phyloP scores from a whole-genome alignment of 352 stramenopile species.

The Globisporangium barbulae region DNA sequence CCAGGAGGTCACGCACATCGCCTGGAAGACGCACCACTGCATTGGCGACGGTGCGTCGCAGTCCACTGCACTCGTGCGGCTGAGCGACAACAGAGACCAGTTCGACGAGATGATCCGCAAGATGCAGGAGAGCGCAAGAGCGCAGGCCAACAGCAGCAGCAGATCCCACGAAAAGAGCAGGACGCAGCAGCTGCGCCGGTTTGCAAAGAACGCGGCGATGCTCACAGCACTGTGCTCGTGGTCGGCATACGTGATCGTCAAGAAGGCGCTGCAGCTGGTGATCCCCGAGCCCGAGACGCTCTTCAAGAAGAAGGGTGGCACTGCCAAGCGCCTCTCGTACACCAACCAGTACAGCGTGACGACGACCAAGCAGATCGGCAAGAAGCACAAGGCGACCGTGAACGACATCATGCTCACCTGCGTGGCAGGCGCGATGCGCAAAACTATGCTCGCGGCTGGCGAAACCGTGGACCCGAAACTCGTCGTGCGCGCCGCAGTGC shows the following conservation, averaged over 20 bases:
- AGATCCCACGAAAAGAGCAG: background rate
- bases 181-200: constrained; percentile 23
- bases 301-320: constrained; percentile 62
- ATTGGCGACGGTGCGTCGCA: constrained; percentile 71
- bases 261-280: constrained; percentile 45
- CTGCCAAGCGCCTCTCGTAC: constrained; percentile 65
- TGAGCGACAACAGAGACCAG: constrained; percentile 69
- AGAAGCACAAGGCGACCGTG: constrained; percentile 58
- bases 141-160: constrained; percentile 20
- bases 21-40: constrained; percentile 79
- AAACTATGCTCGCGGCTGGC: constrained; percentile 45
- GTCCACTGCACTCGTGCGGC: constrained; percentile 52
- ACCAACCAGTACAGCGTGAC: constrained; percentile 69
- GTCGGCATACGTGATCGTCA: constrained; percentile 57
- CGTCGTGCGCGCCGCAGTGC: constrained; percentile 65
- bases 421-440: constrained; percentile 71
- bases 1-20: constrained; percentile 37
- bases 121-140: constrained; percentile 27
- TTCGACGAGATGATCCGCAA: constrained; percentile 65
- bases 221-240: constrained; percentile 40
- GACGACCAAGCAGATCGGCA: constrained; percentile 71
- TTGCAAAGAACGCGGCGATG: constrained; percentile 22
- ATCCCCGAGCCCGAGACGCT: constrained; percentile 52
- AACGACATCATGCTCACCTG: constrained; percentile 84
- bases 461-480: constrained; percentile 38